phyloP scores from a whole-genome alignment of 306 rosid species.

The Senna siamea region DNA sequence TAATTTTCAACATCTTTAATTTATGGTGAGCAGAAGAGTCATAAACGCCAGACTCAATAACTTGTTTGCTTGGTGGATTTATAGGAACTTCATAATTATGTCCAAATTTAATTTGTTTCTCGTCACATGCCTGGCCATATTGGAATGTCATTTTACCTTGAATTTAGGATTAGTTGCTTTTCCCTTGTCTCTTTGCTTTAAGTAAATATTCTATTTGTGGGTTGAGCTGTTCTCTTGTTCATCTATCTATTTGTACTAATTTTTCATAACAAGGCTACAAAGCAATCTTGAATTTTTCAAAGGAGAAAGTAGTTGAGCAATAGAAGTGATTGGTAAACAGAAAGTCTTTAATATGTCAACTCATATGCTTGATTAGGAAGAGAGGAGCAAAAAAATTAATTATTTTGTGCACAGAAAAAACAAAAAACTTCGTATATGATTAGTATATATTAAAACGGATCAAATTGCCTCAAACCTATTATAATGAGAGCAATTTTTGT shows the following conservation, averaged over 20 bases:
- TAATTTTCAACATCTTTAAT: neutral
- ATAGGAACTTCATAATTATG: neutral
- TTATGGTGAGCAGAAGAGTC: neutral
- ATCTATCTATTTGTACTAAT: neutral
- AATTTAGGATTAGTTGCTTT: neutral
- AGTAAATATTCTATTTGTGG: neutral
- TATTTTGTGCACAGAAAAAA: neutral
- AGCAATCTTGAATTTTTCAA: neutral
- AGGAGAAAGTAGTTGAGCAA: neutral
- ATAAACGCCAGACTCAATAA: neutral
- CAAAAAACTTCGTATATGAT: no score
- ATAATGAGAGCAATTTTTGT: no score
- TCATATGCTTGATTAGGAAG: neutral
- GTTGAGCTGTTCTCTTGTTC: neutral
- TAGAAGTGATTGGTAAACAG: neutral
- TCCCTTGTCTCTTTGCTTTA: neutral
- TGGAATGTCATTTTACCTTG: neutral
- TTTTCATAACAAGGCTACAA: neutral
- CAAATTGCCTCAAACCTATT: no score
- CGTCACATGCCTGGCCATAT: neutral
- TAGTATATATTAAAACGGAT: no score
- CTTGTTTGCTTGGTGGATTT: no score
- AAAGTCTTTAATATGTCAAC: neutral
- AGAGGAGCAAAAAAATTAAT: neutral
- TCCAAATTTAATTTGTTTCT: neutral